Evolutionary conservation across 2,329 filamentous ascomycete species (phyloP).

Genomic region (Exophiala sideris): DNA sequence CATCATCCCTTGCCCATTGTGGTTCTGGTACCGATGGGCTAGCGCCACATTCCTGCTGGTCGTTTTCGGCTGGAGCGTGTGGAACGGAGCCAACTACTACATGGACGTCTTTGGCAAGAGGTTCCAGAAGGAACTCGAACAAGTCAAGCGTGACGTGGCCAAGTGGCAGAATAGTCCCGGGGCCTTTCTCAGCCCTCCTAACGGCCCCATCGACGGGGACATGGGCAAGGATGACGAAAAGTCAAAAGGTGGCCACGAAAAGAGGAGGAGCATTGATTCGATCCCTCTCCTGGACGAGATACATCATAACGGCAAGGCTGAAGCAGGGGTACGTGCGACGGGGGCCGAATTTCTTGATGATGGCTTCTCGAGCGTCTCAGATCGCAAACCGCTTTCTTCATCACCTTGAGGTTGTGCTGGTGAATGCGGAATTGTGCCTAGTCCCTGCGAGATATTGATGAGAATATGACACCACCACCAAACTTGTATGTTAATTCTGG

Average conservation of each 20-base stretch:
- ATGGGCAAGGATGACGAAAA: slow-evolving; percentile 3
- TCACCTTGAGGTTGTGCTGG: neutral
- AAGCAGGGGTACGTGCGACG: slow-evolving; percentile 2
- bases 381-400: slow-evolving; percentile 6
- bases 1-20: slow-evolving; percentile 90
- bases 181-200: slow-evolving; percentile 18
- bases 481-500: no score
- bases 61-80: slow-evolving; percentile 92
- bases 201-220: slow-evolving; percentile 12
- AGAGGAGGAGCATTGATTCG: slow-evolving; percentile 22
- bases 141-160: slow-evolving; percentile 80
- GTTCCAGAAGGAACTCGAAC: slow-evolving; percentile 93
- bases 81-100: slow-evolving; percentile 96
- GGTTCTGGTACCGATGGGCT: slow-evolving; percentile 85
- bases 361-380: slow-evolving; percentile 5
- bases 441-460: neutral
- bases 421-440: neutral
- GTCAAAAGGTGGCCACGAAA: neutral
- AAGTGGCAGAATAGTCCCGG: slow-evolving; percentile 71
- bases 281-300: slow-evolving; percentile 27
- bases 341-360: slow-evolving; percentile 18
- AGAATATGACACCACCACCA: neutral
- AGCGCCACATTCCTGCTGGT: slow-evolving; percentile 71
- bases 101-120: slow-evolving; percentile 96
- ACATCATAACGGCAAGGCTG: slow-evolving; percentile 8